These are phyloP conservation scores for Croton setiger DNA, from an alignment of 441 rosid species.

Conservation along the genomic window DNA sequence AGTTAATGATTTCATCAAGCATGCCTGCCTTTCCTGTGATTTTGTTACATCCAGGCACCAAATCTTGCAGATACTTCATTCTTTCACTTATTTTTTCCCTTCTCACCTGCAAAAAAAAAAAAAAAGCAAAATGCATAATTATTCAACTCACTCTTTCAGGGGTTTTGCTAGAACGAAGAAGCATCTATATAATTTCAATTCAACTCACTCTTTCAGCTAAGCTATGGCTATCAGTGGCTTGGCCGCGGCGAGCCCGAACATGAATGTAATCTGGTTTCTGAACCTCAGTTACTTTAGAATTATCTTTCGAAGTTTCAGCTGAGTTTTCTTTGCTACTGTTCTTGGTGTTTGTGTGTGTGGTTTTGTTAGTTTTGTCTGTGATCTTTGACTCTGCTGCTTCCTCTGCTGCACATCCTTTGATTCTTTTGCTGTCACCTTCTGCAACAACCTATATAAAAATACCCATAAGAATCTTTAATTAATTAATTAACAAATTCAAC, in stretches of 20 bases:
- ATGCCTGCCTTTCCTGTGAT: conserved; percentile 79
- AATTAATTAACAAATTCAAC: conserved; percentile 3
- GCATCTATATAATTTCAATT: neutral
- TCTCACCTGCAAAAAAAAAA: conserved; percentile 60
- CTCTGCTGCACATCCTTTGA: conserved; percentile 44
- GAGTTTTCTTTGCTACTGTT: conserved; percentile 36
- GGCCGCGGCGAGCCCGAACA: conserved; percentile 91
- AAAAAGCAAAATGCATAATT: neutral
- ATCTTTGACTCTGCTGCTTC: conserved; percentile 45
- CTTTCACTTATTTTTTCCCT: conserved; percentile 91
- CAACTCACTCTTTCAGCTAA: conserved; percentile 81
- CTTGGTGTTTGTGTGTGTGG: conserved; percentile 22
- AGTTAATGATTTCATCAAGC: conserved; percentile 89
- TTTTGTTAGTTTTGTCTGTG: conserved; percentile 37
- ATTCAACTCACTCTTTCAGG: no score
- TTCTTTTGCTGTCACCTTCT: conserved; percentile 40
- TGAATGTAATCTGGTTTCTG: conserved; percentile 82
- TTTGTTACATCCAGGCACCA: conserved; percentile 80
- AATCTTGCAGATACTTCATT: conserved; percentile 81
- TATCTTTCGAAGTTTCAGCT: conserved; percentile 45
- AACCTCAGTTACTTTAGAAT: conserved; percentile 53
- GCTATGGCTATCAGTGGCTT: conserved; percentile 96
- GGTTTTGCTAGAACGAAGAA: neutral
- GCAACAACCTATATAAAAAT: conserved; percentile 33
- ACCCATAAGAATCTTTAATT: conserved; percentile 11